phyloP scores from a whole-genome alignment of 257 asterid species.

The Nicotiana sylvestris region DNA sequence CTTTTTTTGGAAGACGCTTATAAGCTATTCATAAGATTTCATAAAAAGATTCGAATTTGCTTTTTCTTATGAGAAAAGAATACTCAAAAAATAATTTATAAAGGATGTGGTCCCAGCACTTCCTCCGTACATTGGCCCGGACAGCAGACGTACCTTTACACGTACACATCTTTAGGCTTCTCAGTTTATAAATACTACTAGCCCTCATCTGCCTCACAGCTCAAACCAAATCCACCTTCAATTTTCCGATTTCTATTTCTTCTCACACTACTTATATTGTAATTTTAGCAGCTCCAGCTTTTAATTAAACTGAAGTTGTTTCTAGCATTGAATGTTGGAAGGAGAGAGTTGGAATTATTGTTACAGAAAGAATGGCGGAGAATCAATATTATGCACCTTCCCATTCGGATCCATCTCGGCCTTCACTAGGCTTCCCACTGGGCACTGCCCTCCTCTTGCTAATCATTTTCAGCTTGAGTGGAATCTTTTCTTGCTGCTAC shows the following conservation, averaged over 20 bases:
- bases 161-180: slow-evolving; percentile 17
- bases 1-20: neutral
- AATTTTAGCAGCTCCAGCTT: neutral
- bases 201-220: slow-evolving; percentile 13
- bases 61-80: neutral
- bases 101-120: neutral
- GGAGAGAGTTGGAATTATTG: neutral
- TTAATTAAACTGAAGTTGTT: neutral
- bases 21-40: neutral
- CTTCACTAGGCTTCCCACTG: slow-evolving; percentile 84
- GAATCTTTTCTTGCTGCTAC: slow-evolving; percentile 86
- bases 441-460: slow-evolving; percentile 86
- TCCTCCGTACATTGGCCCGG: slow-evolving; percentile 54
- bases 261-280: neutral
- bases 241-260: neutral
- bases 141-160: slow-evolving; percentile 42
- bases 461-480: slow-evolving; percentile 80
- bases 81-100: neutral
- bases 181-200: slow-evolving; percentile 38
- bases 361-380: slow-evolving; percentile 33
- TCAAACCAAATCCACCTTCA: neutral
- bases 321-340: neutral
- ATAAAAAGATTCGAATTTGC: neutral
- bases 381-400: slow-evolving; percentile 44
- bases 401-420: slow-evolving; percentile 49